Base-by-base conservation (phyloP, 805 yeast species). In the Wickerhamiella dianesei region DNA sequence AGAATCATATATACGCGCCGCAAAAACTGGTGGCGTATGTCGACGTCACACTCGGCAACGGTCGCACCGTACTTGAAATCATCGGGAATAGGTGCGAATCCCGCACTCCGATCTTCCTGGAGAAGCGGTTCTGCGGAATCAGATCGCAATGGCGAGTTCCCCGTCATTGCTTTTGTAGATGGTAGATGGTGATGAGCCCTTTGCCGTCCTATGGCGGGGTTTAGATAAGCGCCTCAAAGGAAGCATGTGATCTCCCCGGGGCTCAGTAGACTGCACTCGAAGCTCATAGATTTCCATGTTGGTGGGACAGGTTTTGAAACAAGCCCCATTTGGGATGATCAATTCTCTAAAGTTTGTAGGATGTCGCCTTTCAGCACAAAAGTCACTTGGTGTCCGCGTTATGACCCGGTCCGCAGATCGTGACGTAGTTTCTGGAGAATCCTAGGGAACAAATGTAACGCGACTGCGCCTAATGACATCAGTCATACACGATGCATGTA, bases 1-100 rank as follows among this genome's bases (percentile, higher is more conserved):
- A 86, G 69, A 42, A 87, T 70, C 4, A 85, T 68, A 63, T 85
- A 87, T 6, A 86, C 96, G 59, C 82, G 82, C 49, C 87, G 73
- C 54, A 83, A 67, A 56, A 86, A 86, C 61, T 78, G 72, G 53
- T 80, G 82, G 55, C 95, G 76, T 37, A 86, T 70, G 14, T 81
- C 76, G 44, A 83, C 66, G 49, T 81, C 83, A 64, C 95, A 84
- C 29, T 82, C 78, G 3, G 86, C 76, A 20, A 86, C 94, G 45
- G 75, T 73, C 4, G 82, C 81, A 35, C 82, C 76, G 63, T 80
- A 84, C 61, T 85, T 86, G 75, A 85, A 86, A 63, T 84, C 94
- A 55, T 85, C 68, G 3, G 67, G 67, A 43, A 64, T 48, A 6
- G 32, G 9, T 12, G 32, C 6, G 32, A 25, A 12, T 6, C 12